Evolutionary conservation across 2,329 filamentous ascomycete genomes (phyloP).

Genomic region (Ascomycota sp.): DNA sequence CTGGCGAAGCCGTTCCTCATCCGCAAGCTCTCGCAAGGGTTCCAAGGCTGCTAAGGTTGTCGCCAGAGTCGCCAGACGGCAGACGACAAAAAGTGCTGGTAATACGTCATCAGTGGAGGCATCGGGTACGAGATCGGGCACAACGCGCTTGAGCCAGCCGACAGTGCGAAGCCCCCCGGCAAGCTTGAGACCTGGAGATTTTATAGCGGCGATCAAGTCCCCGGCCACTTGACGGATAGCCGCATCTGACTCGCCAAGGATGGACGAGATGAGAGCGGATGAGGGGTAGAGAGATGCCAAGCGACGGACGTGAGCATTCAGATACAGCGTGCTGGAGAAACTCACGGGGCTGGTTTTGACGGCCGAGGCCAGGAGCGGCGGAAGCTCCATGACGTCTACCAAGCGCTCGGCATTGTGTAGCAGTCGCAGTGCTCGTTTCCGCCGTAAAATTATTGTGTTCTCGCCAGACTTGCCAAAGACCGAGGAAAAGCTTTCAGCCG

Average conservation of each 20-base stretch:
- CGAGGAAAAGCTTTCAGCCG: constrained; percentile 58
- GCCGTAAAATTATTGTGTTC: constrained; percentile 45
- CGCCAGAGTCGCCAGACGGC: constrained; percentile 57
- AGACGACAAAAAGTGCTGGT: constrained; percentile 69
- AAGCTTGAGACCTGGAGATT: constrained; percentile 59
- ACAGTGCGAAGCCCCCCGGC: constrained; percentile 78
- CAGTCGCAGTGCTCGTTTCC: constrained; percentile 61
- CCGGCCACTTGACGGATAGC: constrained; percentile 76
- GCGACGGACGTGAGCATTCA: constrained; percentile 81
- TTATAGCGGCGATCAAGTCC: constrained; percentile 58
- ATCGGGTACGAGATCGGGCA: constrained; percentile 42
- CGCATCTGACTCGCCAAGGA: constrained; percentile 56
- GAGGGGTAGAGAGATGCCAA: constrained; percentile 63
- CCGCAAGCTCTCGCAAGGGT: constrained; percentile 68
- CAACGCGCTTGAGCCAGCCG: constrained; percentile 69
- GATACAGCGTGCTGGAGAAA: constrained; percentile 72
- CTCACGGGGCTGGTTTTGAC: constrained; percentile 44
- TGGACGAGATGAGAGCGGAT: constrained; percentile 50
- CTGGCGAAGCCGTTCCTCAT: constrained; percentile 47
- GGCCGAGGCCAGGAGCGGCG: constrained; percentile 61
- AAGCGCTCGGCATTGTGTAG: constrained; percentile 73
- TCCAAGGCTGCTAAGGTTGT: constrained; percentile 63
- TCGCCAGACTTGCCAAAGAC: constrained; percentile 57
- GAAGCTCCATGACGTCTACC: constrained; percentile 76
- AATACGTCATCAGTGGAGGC: constrained; percentile 38